phyloP scores from a whole-genome alignment of 805 yeast species.

The Wickerhamomyces ciferrii region DNA sequence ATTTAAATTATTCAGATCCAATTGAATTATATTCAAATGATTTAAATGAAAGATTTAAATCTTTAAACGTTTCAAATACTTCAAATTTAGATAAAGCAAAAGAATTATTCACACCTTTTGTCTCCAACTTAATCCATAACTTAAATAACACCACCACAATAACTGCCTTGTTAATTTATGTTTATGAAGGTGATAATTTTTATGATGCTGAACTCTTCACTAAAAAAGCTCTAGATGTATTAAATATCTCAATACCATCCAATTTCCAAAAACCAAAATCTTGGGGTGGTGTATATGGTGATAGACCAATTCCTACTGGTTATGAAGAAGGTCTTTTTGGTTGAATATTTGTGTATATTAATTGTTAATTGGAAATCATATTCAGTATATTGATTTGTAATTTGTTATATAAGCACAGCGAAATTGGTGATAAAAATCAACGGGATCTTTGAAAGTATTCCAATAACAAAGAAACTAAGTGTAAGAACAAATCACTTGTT shows the following conservation, averaged over 20 bases:
- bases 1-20: conserved; percentile 9
- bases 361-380: too few relatives aligned
- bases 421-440: neutral
- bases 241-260: conserved; percentile 15
- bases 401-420: too few relatives aligned
- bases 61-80: conserved; percentile 6
- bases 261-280: conserved; percentile 58
- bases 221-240: conserved; percentile 24
- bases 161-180: conserved; percentile 50
- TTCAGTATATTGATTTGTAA: too few relatives aligned
- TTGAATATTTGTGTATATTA: too few relatives aligned
- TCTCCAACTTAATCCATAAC: too few relatives aligned
- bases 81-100: conserved; percentile 4
- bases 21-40: conserved; percentile 14
- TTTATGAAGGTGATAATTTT: conserved; percentile 88
- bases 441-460: neutral
- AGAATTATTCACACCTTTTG: conserved; percentile 9
- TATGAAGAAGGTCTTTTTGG: conserved; percentile 76
- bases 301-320: conserved; percentile 57
- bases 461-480: neutral
- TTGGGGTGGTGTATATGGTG: conserved; percentile 86
- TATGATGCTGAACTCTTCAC: conserved; percentile 60
- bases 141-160: too few relatives aligned
- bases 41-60: conserved; percentile 13
- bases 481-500: neutral